Conservation (phyloP, 225 moss, liverwort and hornwort genomes). For the Anthoceros angustus region DNA sequence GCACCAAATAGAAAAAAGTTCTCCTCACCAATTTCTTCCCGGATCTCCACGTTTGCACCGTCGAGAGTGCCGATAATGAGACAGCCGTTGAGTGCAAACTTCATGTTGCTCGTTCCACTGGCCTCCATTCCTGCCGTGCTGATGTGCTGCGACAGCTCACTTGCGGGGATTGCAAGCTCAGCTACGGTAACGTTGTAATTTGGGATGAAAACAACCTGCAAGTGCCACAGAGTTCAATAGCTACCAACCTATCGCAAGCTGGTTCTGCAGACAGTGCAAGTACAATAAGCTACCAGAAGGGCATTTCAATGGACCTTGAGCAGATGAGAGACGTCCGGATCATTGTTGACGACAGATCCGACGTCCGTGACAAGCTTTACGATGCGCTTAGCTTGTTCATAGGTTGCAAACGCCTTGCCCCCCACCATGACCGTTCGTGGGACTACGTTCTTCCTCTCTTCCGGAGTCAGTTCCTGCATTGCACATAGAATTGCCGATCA, state of each 20-base stretch:
- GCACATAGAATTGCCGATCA: not conserved
- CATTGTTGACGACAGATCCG: conserved; percentile 58
- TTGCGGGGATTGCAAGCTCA: conserved; percentile 74
- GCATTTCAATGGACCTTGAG: conserved; percentile 52
- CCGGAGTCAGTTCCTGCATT: conserved; percentile 57
- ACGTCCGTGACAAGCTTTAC: conserved; percentile 68
- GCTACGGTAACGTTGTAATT: conserved; percentile 89
- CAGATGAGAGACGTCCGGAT: conserved; percentile 58
- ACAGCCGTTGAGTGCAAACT: conserved; percentile 85
- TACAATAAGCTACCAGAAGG: not conserved
- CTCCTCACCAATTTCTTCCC: conserved; percentile 51
- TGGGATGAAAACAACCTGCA: conserved; percentile 62
- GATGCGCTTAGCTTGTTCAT: conserved; percentile 72
- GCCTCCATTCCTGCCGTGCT: conserved; percentile 89
- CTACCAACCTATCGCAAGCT: not conserved
- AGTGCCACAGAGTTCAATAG: conserved; percentile 8
- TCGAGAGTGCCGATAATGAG: conserved; percentile 59
- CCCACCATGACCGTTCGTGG: conserved; percentile 79
- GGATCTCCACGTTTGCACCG: conserved; percentile 75
- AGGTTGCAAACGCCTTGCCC: conserved; percentile 79
- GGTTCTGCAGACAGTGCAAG: not conserved
- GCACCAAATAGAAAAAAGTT: conserved; percentile 83
- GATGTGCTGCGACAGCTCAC: conserved; percentile 89
- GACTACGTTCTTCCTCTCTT: conserved; percentile 61
- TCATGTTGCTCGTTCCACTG: conserved; percentile 92